A percentile compares a stretch with the other conserved stretches of the same genome.
Evolutionary conservation across 2,329 filamentous ascomycete species (phyloP).

Genomic region (Beauveria australis): DNA sequence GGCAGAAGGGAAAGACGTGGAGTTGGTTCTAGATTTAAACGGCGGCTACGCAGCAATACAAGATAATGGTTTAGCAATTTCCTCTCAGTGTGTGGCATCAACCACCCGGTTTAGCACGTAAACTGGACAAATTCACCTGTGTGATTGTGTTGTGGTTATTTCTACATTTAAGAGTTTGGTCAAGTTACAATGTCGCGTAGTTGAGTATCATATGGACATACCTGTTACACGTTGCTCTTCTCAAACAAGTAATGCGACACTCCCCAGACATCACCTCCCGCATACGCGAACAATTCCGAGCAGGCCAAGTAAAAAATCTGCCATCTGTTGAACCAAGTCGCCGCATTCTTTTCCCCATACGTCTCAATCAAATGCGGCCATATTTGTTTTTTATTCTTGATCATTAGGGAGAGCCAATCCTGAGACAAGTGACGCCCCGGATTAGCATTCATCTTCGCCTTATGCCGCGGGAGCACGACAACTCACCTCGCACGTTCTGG

Average conservation of each 20-base stretch:
- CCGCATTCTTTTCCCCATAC: slow-evolving; percentile 51
- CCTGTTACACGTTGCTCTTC: slow-evolving; percentile 29
- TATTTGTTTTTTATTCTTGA: slow-evolving; percentile 47
- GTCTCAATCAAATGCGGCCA: slow-evolving; percentile 58
- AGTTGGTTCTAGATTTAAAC: not conserved
- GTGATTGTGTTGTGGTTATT: too few relatives aligned
- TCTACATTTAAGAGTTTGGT: too few relatives aligned
- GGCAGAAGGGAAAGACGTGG: not conserved
- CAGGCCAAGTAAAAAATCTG: slow-evolving; percentile 67
- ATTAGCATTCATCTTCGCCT: not conserved
- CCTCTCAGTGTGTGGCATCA: too few relatives aligned
- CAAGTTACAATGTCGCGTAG: not conserved
- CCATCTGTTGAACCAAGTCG: slow-evolving; percentile 62
- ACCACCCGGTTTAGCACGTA: too few relatives aligned
- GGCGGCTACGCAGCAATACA: not conserved
- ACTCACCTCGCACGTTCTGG: slow-evolving; percentile 57
- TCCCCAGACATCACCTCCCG: slow-evolving; percentile 59
- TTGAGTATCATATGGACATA: not conserved
- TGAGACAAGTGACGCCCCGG: slow-evolving; percentile 14
- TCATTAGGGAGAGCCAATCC: slow-evolving; percentile 57
- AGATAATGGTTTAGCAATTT: not conserved
- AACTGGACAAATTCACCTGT: too few relatives aligned
- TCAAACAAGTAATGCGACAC: slow-evolving; percentile 60
- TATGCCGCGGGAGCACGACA: not conserved
- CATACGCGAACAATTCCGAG: slow-evolving; percentile 59